Evolutionary conservation across 108 stramenopile genomes (phyloP), one percentile per base, ranked within the genome.

Genomic region (Pseudonitzschia pungens): DNA sequence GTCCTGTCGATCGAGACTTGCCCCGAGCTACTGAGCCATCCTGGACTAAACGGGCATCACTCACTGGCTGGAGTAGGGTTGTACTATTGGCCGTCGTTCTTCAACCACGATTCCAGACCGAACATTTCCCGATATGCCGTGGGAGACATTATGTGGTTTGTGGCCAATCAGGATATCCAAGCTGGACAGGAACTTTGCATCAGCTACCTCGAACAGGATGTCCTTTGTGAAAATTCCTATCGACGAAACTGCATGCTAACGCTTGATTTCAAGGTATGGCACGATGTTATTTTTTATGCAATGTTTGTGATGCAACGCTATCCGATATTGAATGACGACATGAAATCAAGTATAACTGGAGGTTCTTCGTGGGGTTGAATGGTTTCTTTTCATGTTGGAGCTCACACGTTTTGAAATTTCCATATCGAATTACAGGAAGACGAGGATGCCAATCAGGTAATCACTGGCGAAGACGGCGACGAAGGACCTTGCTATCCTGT

Each of bases 91-190:
- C 84, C 89, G 0, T 84, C 86, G 2, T 92, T 86, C 73, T 92
- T 88, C 60, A 92, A 92, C 77, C 92, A 92, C 72, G 80, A 82
- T 65, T 65, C 75, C 21, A 36, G 65, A 27, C 92, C 92, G 33
- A 92, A 90, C 72, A 73, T 79, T 16, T 77, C 79, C 31, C 80
- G 92, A 69, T 90, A 79, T 52, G 77, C 86, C 12, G 81, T 93
- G 43, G 92, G 92, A 64, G 89, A 93, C 70, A 78, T 93, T 33
- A 88, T 89, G 83, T 90, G 86, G 82, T 85, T 93, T 71, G 87
- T 90, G 12, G 73, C 86, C 68, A 93, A 90, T 78, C 86, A 84
- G 67, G 74, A 81, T 41, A 74, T 93, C 12, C 16, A 40, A 0
- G 78, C 75, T 12, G 92, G 89, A 9, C 52, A 75, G 0, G 89